Conservation (phyloP, 2,329 filamentous ascomycete genomes). For the Stagonosporopsis chrysanthemi region DNA sequence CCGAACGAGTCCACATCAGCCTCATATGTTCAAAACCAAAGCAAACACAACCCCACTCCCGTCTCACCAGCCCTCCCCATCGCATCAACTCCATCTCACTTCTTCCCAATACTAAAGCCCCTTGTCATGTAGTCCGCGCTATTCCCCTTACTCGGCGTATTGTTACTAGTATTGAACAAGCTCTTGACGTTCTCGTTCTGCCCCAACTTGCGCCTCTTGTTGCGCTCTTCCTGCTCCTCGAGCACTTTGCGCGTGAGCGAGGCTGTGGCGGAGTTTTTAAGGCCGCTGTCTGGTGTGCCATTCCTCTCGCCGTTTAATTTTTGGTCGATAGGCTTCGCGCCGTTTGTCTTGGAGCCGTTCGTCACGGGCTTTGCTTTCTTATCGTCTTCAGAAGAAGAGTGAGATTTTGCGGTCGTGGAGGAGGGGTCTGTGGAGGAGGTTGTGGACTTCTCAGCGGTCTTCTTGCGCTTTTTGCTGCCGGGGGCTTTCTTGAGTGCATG, state of each 20-base stretch:
- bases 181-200: slow-evolving; percentile 59
- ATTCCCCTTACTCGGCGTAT: slow-evolving; percentile 48
- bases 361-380: slow-evolving; percentile 26
- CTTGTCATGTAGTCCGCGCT: slow-evolving; percentile 60
- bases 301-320: slow-evolving; percentile 4
- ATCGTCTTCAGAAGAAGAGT: slow-evolving; percentile 33
- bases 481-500: slow-evolving; percentile 86
- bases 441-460: slow-evolving; percentile 51
- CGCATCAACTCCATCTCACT: slow-evolving; percentile 11
- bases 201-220: slow-evolving; percentile 77
- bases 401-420: slow-evolving; percentile 20
- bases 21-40: too few species aligned
- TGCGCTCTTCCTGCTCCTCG: slow-evolving; percentile 82
- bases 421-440: slow-evolving; percentile 17
- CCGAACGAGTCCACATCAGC: too few species aligned
- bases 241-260: slow-evolving; percentile 85
- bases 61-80: too few species aligned
- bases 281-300: slow-evolving; percentile 59
- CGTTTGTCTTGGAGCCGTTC: too few species aligned
- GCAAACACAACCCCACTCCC: too few species aligned
- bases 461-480: slow-evolving; percentile 74
- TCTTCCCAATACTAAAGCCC: slow-evolving; percentile 53
- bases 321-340: slow-evolving; percentile 5
- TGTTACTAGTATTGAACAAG: slow-evolving; percentile 53
- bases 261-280: slow-evolving; percentile 89